Percentiles rank a stretch among this genome's conserved stretches.
These are phyloP conservation scores for Conticribra weissflogii DNA, from an alignment of 108 stramenopile genomes.

Conservation along the genomic window DNA sequence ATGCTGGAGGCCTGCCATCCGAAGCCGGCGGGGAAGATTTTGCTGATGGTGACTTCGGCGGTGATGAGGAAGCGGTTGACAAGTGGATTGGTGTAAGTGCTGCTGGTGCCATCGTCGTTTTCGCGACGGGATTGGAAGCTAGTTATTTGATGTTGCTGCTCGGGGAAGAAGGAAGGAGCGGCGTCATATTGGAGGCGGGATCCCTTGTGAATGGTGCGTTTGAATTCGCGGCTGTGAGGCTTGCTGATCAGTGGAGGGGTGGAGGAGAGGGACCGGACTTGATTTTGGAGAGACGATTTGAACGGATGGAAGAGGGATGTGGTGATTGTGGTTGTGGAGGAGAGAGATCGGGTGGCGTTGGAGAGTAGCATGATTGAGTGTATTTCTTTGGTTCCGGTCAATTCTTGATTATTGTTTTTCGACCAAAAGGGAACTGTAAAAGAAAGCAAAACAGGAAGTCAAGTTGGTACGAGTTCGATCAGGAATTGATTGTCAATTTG, in stretches of 20 bases:
- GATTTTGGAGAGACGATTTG: background rate
- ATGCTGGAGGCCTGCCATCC: constrained; percentile 82
- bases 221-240: background rate
- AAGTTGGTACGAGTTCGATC: too few species aligned
- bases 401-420: too few species aligned
- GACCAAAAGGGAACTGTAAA: too few species aligned
- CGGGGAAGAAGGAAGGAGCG: constrained; percentile 6
- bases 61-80: constrained; percentile 60
- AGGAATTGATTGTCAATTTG: too few species aligned
- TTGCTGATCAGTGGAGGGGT: background rate
- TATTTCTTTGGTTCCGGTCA: too few species aligned
- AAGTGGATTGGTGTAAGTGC: constrained; percentile 8
- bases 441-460: too few species aligned
- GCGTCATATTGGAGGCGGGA: constrained; percentile 5
- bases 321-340: background rate
- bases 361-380: background rate
- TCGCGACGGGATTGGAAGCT: background rate
- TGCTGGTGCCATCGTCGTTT: background rate
- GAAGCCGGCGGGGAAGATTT: constrained; percentile 89
- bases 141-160: too few species aligned
- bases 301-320: background rate
- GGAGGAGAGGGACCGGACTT: background rate
- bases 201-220: constrained; percentile 15
- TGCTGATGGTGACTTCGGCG: constrained; percentile 79
- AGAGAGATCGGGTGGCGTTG: constrained; percentile 2